Evolutionary conservation across 306 rosid genomes (phyloP).

Genomic region (Mucuna pruriens): DNA sequence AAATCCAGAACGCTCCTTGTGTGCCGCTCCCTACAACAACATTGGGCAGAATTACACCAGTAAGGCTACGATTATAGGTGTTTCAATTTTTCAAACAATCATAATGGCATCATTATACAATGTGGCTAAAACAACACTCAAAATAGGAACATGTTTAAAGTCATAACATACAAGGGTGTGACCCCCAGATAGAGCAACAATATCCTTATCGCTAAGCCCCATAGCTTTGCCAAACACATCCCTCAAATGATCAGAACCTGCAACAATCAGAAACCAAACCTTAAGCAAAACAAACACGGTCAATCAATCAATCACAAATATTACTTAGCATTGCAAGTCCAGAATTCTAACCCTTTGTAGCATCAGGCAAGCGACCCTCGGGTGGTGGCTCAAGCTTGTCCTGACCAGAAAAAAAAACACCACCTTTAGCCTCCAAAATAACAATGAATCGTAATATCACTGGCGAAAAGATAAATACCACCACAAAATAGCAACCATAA

Average conservation of each 20-base stretch:
- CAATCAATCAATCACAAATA: no score
- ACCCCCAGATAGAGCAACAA: slow-evolving; percentile 94
- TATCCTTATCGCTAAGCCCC: slow-evolving; percentile 92
- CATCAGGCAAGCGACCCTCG: slow-evolving; percentile 95
- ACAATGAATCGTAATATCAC: not conserved
- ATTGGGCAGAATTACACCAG: not conserved
- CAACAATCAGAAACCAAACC: not conserved
- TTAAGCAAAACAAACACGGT: not conserved
- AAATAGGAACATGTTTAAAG: not conserved
- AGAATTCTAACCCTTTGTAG: slow-evolving; percentile 59
- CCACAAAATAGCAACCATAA: not conserved
- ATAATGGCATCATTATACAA: not conserved
- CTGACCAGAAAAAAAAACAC: slow-evolving; percentile 29
- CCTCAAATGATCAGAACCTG: slow-evolving; percentile 92
- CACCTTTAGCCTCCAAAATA: not conserved
- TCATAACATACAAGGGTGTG: slow-evolving; percentile 76
- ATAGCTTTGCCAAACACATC: slow-evolving; percentile 72
- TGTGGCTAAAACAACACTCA: not conserved
- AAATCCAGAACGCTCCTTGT: slow-evolving; percentile 99
- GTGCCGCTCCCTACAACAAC: slow-evolving; percentile 71
- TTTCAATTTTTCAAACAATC: not conserved
- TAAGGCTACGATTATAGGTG: not conserved
- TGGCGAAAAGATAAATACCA: not conserved
- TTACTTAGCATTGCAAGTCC: no score
- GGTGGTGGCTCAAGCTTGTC: slow-evolving; percentile 87